phyloP scores from a whole-genome alignment of 179 eudicot genomes.

The Silene vulgaris region DNA sequence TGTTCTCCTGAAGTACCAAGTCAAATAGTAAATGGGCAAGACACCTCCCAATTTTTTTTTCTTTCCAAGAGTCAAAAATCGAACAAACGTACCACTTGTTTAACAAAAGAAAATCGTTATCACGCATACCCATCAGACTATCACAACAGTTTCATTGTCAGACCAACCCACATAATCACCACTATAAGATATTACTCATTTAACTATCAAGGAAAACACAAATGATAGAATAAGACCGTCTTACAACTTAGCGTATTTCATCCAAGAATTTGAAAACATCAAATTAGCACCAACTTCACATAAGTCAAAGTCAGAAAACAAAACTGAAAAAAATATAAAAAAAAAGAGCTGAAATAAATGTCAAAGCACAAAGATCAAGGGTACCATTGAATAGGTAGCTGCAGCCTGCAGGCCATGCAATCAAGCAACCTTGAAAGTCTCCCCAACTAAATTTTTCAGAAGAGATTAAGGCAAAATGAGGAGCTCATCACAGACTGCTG shows the following conservation, averaged over 20 bases:
- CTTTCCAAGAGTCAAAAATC: too few relatives aligned
- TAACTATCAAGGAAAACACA: not conserved
- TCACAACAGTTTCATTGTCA: not conserved
- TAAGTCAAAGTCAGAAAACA: not conserved
- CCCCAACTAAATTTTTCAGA: slow-evolving; percentile 10
- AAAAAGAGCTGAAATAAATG: slow-evolving; percentile 3
- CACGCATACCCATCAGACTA: too few relatives aligned
- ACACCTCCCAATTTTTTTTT: too few relatives aligned
- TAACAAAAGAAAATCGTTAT: too few relatives aligned
- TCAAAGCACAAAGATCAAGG: slow-evolving; percentile 26
- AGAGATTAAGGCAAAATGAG: slow-evolving; percentile 9
- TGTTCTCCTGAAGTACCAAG: too few relatives aligned
- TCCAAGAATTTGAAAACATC: not conserved
- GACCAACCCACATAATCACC: not conserved
- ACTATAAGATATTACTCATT: not conserved
- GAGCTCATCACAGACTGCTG: slow-evolving; percentile 15
- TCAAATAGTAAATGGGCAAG: too few relatives aligned
- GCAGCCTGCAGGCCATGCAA: slow-evolving; percentile 10
- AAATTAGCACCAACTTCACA: not conserved
- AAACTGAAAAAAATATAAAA: not conserved
- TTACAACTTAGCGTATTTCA: not conserved
- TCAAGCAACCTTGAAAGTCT: slow-evolving; percentile 15
- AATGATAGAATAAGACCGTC: too few relatives aligned
- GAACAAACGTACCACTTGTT: too few relatives aligned
- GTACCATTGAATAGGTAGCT: slow-evolving; percentile 15